Base-by-base conservation (phyloP, 768 basidiomycete species). In the Rhizopogon salebrosus region DNA sequence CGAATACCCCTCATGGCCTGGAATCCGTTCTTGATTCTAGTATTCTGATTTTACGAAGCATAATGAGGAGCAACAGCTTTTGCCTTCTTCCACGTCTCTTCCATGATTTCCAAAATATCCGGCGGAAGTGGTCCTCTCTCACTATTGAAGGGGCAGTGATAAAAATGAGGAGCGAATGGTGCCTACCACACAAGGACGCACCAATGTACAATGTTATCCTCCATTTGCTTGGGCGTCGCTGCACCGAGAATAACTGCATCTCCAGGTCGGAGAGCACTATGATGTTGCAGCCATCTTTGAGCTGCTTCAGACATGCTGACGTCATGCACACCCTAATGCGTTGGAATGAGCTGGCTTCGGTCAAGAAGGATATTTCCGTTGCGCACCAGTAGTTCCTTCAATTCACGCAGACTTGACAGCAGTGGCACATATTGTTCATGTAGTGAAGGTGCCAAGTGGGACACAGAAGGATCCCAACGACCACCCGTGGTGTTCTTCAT, bases 181-280 rank as follows among this genome's bases (percentile, higher is more conserved):
- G n/a, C 24, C 18, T 13, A 4, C 6, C 9, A 8, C 3, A 35
- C 26, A 13, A 27, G 56, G 49, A 62, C 57, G 52, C 53, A 57
- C 58, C 53, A 54, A 2, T 54, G 27, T 10, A 8, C 29, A 3
- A 58, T 49, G 45, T 57, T 57, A 36, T 55, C 58, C 62, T 73
- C 71, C 27, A 77, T 56, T 38, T 77, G 73, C 48, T 61, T 57
- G 46, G 63, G 55, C 4, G 62, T 65, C 43, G 64, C 58, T 9
- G 72, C 73, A 13, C 73, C 72, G 51, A 78, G 64, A 52, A 76
- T 65, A 58, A 75, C 62, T 37, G 54, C 60, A 56, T 70, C 61
- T 4, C 41, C 61, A 39, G 54, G 48, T 51, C 51, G 41, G n/a
- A 58, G 52, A 2, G 16, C 43, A 23, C 64, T 61, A 50, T 63